Percentiles rank a stretch among this genome's conserved stretches.
phyloP scores from a whole-genome alignment of 108 stramenopile genomes.

The Cyclotella distinguenda region DNA sequence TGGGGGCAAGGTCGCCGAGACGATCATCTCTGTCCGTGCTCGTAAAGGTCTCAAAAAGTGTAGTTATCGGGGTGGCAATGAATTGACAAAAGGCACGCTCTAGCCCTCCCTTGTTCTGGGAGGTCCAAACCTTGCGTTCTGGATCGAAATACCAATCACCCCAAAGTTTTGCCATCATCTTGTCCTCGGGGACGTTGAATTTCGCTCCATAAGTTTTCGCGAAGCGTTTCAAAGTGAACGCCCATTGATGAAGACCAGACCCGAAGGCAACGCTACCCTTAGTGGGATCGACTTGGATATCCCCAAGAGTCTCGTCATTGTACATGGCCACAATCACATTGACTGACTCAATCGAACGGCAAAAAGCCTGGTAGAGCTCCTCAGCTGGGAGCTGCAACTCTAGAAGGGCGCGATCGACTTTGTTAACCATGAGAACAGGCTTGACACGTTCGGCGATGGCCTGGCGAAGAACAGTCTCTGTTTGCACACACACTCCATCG shows the following conservation, averaged over 20 bases:
- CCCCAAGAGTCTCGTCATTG: slow-evolving; percentile 96
- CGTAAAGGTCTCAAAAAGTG: slow-evolving; percentile 99
- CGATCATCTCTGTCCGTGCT: too few species aligned
- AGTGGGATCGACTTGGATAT: slow-evolving; percentile 97
- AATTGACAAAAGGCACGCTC: slow-evolving; percentile 99
- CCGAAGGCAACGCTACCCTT: slow-evolving; percentile 99
- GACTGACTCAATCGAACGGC: slow-evolving; percentile 98
- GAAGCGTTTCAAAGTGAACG: slow-evolving; percentile 99
- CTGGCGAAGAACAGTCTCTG: slow-evolving; percentile 99
- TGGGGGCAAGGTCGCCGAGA: too few species aligned
- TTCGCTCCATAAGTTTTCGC: slow-evolving; percentile 98
- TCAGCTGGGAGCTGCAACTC: slow-evolving; percentile 98
- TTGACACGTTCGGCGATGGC: slow-evolving; percentile 97
- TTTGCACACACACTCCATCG: slow-evolving; percentile 99
- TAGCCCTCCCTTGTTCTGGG: slow-evolving; percentile 87
- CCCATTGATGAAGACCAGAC: slow-evolving; percentile 99
- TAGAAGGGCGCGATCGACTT: slow-evolving; percentile 99
- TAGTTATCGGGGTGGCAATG: slow-evolving; percentile 98
- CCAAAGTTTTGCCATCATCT: slow-evolving; percentile 99
- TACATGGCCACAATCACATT: slow-evolving; percentile 99
- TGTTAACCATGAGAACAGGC: slow-evolving; percentile 99
- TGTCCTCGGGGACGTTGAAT: slow-evolving; percentile 95
- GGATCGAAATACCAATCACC: slow-evolving; percentile 98
- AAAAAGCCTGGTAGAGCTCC: slow-evolving; percentile 99
- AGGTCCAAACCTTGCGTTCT: slow-evolving; percentile 92